phyloP scores from a whole-genome alignment of 371 early-diverging fungal genomes.

The Aphelidium insulamus region DNA sequence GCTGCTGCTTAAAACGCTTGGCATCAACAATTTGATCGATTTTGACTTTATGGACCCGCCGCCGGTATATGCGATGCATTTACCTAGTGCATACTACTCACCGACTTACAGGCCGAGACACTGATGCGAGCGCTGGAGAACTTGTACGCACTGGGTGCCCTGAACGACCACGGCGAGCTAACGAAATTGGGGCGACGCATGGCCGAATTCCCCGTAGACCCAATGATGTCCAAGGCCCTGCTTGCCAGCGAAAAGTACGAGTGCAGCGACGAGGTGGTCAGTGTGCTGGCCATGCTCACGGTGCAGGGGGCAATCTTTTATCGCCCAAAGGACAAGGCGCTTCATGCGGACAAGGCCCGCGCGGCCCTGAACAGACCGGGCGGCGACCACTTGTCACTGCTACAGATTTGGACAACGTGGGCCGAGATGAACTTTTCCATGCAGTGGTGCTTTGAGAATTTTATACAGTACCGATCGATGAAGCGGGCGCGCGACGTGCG shows the following conservation, averaged over 20 bases:
- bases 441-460: conserved; percentile 92
- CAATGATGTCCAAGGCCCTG: conserved; percentile 79
- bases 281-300: conserved; percentile 73
- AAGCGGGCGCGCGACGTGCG: conserved; percentile 77
- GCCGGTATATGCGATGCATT: no score
- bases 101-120: no score
- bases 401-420: conserved; percentile 81
- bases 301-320: conserved; percentile 81
- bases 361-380: conserved; percentile 55
- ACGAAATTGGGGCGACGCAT: conserved; percentile 93
- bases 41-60: conserved; percentile 98
- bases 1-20: conserved; percentile 69
- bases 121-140: conserved; percentile 80
- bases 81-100: no score
- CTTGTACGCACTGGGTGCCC: conserved; percentile 82
- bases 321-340: conserved; percentile 79
- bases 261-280: conserved; percentile 75
- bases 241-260: conserved; percentile 73
- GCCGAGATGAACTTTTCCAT: conserved; percentile 77
- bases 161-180: conserved; percentile 75
- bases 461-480: conserved; percentile 75
- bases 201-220: conserved; percentile 97
- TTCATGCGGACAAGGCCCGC: conserved; percentile 81
- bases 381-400: conserved; percentile 78
- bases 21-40: conserved; percentile 80